phyloP scores from a whole-genome alignment of 1,284 basidiomycete genomes.

The Marasmius tenuissimus region DNA sequence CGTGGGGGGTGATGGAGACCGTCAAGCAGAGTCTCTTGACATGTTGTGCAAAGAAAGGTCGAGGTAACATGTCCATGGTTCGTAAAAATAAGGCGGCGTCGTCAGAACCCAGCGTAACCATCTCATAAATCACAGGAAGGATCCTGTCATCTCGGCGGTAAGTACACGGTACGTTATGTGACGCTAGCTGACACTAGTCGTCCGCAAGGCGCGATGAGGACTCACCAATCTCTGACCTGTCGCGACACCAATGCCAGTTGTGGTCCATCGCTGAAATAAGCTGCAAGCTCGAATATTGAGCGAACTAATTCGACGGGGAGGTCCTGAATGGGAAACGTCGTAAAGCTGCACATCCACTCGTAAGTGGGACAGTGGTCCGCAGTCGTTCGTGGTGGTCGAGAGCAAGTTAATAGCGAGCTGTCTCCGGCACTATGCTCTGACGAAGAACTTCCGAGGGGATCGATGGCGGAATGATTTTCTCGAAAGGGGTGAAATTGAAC shows the following conservation, averaged over 20 bases:
- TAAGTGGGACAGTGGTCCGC: neutral
- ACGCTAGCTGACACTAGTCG: neutral
- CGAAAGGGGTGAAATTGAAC: neutral
- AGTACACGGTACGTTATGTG: conserved; percentile 8
- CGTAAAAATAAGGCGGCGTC: conserved; percentile 33
- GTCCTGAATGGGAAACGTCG: conserved; percentile 26
- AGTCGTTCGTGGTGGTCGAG: neutral
- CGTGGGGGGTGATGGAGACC: conserved; percentile 22
- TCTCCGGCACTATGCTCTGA: neutral
- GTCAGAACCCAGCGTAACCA: conserved; percentile 29
- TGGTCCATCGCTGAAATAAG: conserved; percentile 22
- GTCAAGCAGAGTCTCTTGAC: conserved; percentile 37
- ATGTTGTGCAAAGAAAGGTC: conserved; percentile 29
- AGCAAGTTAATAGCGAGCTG: neutral
- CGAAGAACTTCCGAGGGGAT: neutral
- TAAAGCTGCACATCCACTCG: neutral
- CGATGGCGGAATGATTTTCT: neutral
- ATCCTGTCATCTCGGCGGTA: conserved; percentile 21
- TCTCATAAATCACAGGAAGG: conserved; percentile 31
- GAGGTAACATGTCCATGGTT: conserved; percentile 28
- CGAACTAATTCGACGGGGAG: conserved; percentile 35
- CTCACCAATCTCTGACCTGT: conserved; percentile 29
- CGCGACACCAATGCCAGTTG: conserved; percentile 30
- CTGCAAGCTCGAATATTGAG: conserved; percentile 31
- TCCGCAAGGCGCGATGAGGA: neutral